Evolutionary conservation across 495 filamentous ascomycete genomes (phyloP), one percentile per base, ranked within the genome.

Genomic region (Penicillium paxilli): DNA sequence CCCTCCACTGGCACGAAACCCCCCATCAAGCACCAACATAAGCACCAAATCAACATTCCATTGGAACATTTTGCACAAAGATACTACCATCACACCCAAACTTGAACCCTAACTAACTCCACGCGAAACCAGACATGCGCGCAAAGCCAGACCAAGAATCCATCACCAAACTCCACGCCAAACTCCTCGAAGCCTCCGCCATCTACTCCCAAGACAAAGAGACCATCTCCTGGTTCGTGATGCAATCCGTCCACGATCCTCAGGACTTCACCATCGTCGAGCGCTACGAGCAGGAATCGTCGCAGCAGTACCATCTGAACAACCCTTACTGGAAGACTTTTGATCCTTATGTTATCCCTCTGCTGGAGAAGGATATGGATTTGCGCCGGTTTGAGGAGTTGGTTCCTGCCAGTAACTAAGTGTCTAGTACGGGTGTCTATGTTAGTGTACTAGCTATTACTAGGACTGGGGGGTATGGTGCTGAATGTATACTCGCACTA

Each of bases 301-400:
- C 67, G 46, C 82, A 85, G 69, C 74, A 82, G 60, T 86, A 85
- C 59, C 83, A 87, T 63, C 72, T 86, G 16, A 78, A 80, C 63
- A 86, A 86, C 65, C 83, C 83, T 1, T 87, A 88, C 74, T 86
- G 83, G 83, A 80, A 85, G 78, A 86, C 83, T 10, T 88, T 88
- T 57, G 82, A 86, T 59, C 80, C 82, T 6, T 86, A 87, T 57
- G 83, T 87, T 9, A 72, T 82, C 47, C 85, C 84, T 24, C 59
- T 88, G 49, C 66, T 88, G 38, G 84, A 85, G 62, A 78, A 77
- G 65, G 70, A 77, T n/a, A 86, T 86, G 82, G 83, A 87, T 62
- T 60, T 87, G 52, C 58, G 80, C n/a, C 66, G 85, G 7, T 80
- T 79, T 69, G 79, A 86, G 68, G 85, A 88, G 67, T 45, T 73